A percentile compares a stretch with the other conserved stretches of the same genome.
These are phyloP conservation scores for Mycena floridula DNA, from an alignment of 768 basidiomycete species.

Conservation along the genomic window DNA sequence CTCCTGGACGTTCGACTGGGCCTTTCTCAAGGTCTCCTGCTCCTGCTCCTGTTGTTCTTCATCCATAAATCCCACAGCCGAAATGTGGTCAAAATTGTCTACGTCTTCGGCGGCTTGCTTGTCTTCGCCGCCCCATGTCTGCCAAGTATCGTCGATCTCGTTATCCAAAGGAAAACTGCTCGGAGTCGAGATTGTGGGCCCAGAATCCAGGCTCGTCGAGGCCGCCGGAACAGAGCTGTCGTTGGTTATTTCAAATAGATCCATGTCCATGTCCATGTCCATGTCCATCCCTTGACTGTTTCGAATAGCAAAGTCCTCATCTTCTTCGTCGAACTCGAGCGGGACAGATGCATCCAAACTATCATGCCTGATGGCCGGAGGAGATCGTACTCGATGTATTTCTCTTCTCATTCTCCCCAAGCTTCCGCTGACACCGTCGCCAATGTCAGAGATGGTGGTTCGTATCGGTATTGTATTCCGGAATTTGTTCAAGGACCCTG, in stretches of 20 bases:
- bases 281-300: no score
- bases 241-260: no score
- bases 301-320: constrained; percentile 47
- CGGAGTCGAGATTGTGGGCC: no score
- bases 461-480: constrained; percentile 54
- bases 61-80: constrained; percentile 33
- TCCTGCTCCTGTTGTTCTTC: constrained; percentile 33
- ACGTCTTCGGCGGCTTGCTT: constrained; percentile 42
- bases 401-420: constrained; percentile 54
- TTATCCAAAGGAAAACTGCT: constrained; percentile 3
- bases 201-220: constrained; percentile 13
- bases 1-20: constrained; percentile 1
- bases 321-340: constrained; percentile 62
- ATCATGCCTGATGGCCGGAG: constrained; percentile 23
- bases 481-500: constrained; percentile 31
- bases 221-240: constrained; percentile 12
- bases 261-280: no score
- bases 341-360: constrained; percentile 31
- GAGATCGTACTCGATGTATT: constrained; percentile 45
- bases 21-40: constrained; percentile 7
- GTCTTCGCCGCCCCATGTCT: constrained; percentile 43
- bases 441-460: constrained; percentile 39
- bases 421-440: constrained; percentile 56
- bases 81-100: constrained; percentile 45
- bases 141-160: constrained; percentile 23